A percentile compares a stretch with the other conserved stretches of the same genome.
Evolutionary conservation across 2,329 filamentous ascomycete genomes (phyloP).

Genomic region (Sporothrix inflata): DNA sequence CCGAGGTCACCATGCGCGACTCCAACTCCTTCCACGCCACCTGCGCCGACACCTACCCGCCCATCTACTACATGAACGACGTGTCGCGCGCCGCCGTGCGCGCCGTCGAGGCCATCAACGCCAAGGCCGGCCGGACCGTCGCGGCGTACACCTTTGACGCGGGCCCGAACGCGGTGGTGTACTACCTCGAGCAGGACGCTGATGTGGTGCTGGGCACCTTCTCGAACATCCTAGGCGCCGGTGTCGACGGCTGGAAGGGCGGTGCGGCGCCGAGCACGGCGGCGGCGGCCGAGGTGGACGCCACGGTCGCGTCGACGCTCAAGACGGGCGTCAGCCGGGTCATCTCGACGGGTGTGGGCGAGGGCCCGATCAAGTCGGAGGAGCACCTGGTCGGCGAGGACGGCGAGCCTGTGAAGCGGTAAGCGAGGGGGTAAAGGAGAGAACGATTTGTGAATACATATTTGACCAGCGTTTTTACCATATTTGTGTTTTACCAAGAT

Average conservation of each 20-base stretch:
- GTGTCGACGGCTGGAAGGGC: slow-evolving; percentile 73
- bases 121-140: slow-evolving; percentile 73
- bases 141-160: slow-evolving; percentile 98
- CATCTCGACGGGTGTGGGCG: slow-evolving; percentile 88
- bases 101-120: slow-evolving; percentile 87
- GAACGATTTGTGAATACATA: neutral
- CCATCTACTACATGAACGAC: slow-evolving; percentile 99
- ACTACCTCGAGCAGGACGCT: slow-evolving; percentile 83
- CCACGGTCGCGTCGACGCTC: slow-evolving; percentile 66
- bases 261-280: slow-evolving; percentile 53
- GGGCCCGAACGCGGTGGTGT: slow-evolving; percentile 94
- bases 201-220: slow-evolving; percentile 76
- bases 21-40: slow-evolving; percentile 96
- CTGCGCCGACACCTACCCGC: slow-evolving; percentile 92
- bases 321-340: slow-evolving; percentile 83
- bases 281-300: slow-evolving; percentile 63
- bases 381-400: slow-evolving; percentile 73
- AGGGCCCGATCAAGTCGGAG: slow-evolving; percentile 80
- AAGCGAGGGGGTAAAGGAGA: neutral
- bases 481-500: slow-evolving; percentile 14
- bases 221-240: slow-evolving; percentile 64
- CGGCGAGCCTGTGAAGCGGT: slow-evolving; percentile 52
- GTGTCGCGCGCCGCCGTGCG: slow-evolving; percentile 84
- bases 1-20: slow-evolving; percentile 91
- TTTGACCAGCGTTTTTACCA: slow-evolving; percentile 14